A percentile compares a stretch with the other conserved stretches of the same genome.
Conservation (phyloP, 2,329 filamentous ascomycete genomes). For the Neofusicoccum laricinum region DNA sequence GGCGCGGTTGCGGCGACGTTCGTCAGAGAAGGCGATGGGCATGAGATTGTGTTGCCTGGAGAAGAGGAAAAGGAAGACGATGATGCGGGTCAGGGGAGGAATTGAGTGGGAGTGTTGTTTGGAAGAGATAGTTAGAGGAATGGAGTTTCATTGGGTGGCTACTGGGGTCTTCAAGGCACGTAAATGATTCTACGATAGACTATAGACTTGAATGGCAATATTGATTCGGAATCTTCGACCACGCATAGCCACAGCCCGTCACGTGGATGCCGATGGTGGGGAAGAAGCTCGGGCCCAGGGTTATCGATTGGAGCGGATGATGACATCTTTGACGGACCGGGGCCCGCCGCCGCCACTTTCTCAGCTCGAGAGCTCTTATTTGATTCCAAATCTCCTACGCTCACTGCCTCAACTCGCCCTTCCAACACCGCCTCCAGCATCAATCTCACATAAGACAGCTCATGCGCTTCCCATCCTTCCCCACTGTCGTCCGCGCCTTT, state of each 20-base stretch:
- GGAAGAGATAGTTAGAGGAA: background rate
- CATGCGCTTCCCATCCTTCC: constrained; percentile 17
- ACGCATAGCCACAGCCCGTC: background rate
- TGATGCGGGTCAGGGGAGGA: background rate
- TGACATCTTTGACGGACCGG: constrained; percentile 1
- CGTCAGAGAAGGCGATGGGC: constrained; percentile 61
- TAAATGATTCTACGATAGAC: too few relatives aligned
- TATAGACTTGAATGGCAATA: too few relatives aligned
- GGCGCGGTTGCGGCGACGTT: constrained; percentile 53
- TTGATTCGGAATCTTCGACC: too few relatives aligned
- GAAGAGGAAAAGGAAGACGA: constrained; percentile 50
- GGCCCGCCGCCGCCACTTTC: constrained; percentile 1
- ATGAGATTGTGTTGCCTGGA: constrained; percentile 63
- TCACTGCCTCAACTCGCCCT: background rate
- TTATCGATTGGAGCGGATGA: constrained; percentile 7
- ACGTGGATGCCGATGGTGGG: background rate
- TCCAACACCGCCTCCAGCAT: background rate
- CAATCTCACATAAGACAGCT: background rate
- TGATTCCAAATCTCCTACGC: background rate
- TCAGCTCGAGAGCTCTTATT: background rate
- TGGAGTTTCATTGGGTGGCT: too few relatives aligned
- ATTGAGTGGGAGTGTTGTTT: background rate
- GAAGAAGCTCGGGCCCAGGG: background rate
- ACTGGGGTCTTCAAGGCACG: too few relatives aligned
- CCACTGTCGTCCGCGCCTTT: constrained; percentile 47